Percentiles rank a stretch among this genome's conserved stretches.
Conservation (phyloP, 1,139 yeast species). For the Sugiyamaella castrensis region DNA sequence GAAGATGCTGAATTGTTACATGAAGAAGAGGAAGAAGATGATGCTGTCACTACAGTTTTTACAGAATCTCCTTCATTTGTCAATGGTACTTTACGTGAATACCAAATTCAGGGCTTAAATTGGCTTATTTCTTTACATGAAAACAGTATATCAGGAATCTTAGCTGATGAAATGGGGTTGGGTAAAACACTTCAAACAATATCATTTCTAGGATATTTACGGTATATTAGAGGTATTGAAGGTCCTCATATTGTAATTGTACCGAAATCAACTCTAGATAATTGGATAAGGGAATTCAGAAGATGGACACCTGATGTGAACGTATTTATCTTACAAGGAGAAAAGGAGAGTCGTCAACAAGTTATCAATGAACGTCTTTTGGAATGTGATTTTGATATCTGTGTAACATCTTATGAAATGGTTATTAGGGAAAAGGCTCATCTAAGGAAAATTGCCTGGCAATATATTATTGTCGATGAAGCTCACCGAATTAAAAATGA, state of each 20-base stretch:
- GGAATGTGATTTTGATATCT: constrained; percentile 82
- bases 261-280: constrained; percentile 92
- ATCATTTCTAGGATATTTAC: constrained; percentile 81
- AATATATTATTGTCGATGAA: constrained; percentile 90
- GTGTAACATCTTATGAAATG: constrained; percentile 88
- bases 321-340: constrained; percentile 81
- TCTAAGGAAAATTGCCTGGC: constrained; percentile 85
- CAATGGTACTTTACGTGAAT: constrained; percentile 39
- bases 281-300: constrained; percentile 91
- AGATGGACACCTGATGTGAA: constrained; percentile 97
- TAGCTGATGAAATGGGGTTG: constrained; percentile 98
- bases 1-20: constrained; percentile 87
- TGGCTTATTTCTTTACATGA: constrained; percentile 85
- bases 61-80: constrained; percentile 76
- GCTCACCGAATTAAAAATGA: constrained; percentile 97
- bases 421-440: constrained; percentile 84
- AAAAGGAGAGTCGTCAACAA: constrained; percentile 67
- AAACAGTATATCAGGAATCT: constrained; percentile 81
- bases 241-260: constrained; percentile 94
- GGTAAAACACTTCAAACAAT: constrained; percentile 96
- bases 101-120: constrained; percentile 89
- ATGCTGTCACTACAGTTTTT: constrained; percentile 45
- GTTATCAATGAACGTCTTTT: constrained; percentile 59
- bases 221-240: constrained; percentile 68
- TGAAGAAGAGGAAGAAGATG: constrained; percentile 60